These are phyloP conservation scores for Phenoliferia sp. DNA, from an alignment of 1,284 basidiomycete species.

Conservation along the genomic window DNA sequence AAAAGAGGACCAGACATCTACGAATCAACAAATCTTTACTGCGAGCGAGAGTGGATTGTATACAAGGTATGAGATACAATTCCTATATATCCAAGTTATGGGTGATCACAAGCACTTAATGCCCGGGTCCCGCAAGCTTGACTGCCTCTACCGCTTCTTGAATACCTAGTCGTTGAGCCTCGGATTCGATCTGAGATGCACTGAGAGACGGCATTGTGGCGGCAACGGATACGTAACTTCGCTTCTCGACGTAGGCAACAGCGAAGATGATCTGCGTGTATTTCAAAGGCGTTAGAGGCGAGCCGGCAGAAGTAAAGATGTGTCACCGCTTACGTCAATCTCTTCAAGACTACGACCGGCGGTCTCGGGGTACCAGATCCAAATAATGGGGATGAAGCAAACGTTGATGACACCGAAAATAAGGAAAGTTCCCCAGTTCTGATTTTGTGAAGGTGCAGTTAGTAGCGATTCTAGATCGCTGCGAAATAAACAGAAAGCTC, in stretches of 20 bases:
- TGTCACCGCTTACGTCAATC: constrained; percentile 26
- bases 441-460: neutral
- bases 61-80: no score
- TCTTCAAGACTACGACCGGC: constrained; percentile 31
- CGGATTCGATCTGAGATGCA: constrained; percentile 17
- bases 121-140: neutral
- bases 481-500: neutral
- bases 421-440: constrained; percentile 26
- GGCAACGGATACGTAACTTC: constrained; percentile 32
- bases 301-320: no score
- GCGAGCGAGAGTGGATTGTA: no score
- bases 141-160: neutral
- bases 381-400: constrained; percentile 31
- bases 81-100: no score
- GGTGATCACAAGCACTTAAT: neutral
- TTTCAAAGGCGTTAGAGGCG: neutral
- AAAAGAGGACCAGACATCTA: no score
- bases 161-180: neutral
- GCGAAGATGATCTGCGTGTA: constrained; percentile 33
- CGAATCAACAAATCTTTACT: no score
- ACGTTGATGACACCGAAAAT: constrained; percentile 26
- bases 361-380: constrained; percentile 24
- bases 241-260: constrained; percentile 30
- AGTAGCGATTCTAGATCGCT: neutral
- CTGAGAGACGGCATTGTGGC: constrained; percentile 25